Percentiles rank a stretch among this genome's conserved stretches.
phyloP scores from a whole-genome alignment of 1,139 yeast species.

The Debaryomyces udenii region DNA sequence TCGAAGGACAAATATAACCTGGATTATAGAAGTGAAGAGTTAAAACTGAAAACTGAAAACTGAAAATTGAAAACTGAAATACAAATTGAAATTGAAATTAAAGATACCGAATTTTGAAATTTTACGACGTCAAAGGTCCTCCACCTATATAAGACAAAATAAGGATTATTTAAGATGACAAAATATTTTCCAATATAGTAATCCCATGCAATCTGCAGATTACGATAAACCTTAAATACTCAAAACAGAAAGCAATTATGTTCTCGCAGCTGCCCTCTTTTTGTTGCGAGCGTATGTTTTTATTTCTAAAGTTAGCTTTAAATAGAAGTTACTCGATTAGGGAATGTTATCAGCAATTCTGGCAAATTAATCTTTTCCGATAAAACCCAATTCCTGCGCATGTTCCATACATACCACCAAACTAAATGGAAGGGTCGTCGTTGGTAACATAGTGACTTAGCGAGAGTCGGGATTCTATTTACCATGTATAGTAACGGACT shows the following conservation, averaged over 20 bases:
- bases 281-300: not conserved
- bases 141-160: slow-evolving; percentile 1
- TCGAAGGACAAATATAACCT: too few species aligned
- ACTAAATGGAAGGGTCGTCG: not conserved
- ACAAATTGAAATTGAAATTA: too few species aligned
- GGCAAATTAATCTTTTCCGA: not conserved
- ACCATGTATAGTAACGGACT: too few species aligned
- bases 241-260: too few species aligned
- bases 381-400: not conserved
- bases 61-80: too few species aligned
- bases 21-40: too few species aligned
- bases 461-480: too few species aligned
- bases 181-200: not conserved
- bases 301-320: not conserved
- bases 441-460: not conserved
- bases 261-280: too few species aligned
- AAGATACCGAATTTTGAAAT: too few species aligned
- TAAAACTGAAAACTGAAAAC: too few species aligned
- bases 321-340: slow-evolving; percentile 8
- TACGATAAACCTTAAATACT: too few species aligned
- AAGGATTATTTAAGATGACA: slow-evolving; percentile 3
- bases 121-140: too few species aligned
- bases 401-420: not conserved
- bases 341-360: slow-evolving; percentile 7
- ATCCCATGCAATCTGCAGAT: not conserved